Conservation (phyloP, 2,329 filamentous ascomycete species). For the Paraconiothyrium sp. region DNA sequence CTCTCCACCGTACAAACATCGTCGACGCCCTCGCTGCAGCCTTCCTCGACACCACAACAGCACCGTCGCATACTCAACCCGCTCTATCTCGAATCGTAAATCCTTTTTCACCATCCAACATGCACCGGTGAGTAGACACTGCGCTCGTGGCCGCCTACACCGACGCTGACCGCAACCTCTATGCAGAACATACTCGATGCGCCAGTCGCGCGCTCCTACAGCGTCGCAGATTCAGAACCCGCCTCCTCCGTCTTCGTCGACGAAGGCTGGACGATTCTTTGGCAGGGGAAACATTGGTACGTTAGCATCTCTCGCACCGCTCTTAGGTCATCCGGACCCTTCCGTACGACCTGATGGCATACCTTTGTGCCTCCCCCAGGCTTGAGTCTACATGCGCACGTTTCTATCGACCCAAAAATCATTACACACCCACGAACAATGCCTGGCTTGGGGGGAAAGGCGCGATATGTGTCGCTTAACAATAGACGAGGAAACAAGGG, state of each 20-base stretch:
- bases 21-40: constrained; percentile 23
- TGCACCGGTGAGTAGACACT: constrained; percentile 3
- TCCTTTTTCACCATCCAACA: constrained; percentile 6
- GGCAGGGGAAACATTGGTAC: constrained; percentile 85
- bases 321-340: constrained; percentile 7
- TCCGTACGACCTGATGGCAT: constrained; percentile 16
- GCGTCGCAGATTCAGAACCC: constrained; percentile 92
- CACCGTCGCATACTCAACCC: constrained; percentile 4
- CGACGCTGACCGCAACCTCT: constrained; percentile 5
- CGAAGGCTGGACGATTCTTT: constrained; percentile 90
- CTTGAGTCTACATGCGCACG: too few relatives aligned
- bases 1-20: constrained; percentile 32
- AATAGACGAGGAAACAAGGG: constrained; percentile 19
- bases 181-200: constrained; percentile 65
- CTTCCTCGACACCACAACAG: constrained; percentile 17
- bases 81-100: background rate
- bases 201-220: constrained; percentile 94
- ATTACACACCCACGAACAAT: background rate
- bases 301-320: constrained; percentile 42
- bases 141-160: background rate
- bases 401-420: background rate
- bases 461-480: background rate
- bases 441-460: background rate
- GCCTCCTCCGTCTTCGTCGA: constrained; percentile 88
- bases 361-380: background rate